Evolutionary conservation across 2,329 filamentous ascomycete species (phyloP), one percentile per base, ranked within the genome.

Genomic region (Cladophialophora exuberans): DNA sequence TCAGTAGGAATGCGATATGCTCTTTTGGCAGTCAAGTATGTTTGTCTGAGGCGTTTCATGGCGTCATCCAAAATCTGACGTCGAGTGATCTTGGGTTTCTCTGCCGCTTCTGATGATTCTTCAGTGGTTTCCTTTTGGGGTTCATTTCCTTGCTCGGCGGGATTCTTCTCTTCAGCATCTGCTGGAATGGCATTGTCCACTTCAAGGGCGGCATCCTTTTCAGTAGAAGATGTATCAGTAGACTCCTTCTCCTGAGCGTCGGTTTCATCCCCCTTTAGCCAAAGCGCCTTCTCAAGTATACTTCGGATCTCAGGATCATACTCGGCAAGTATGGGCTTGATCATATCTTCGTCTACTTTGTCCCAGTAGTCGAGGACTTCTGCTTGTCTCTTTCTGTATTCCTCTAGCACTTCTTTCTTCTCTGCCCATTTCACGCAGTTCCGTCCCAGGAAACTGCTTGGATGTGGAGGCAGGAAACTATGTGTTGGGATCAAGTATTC

Each of bases 401-500:
- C 83, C 28, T 91, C 87, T 36, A 88, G 75, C 42, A 89, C 84
- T 1, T 84, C 85, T 47, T 87, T 83, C 69, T 90, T 84, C 69
- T 88, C 85, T 0, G 90, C 89, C 49, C 85, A 77, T 65, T 93
- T 84, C n/a, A 84, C 81, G n/a, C 96, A 76, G 68, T 90, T 89
- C 73, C 87, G 89, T 6, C 89, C 92, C 30, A 99, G 73, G 69
- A 83, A 96, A 58, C 89, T 95, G 60, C 87, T 86, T 0, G 92
- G 92, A 69, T 97, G 92, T 0, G 94, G 94, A 17, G 94, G 94
- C 26, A 99, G 76, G 64, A 99, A 89, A 53, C 89, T 90, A 73
- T 97, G 91, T 36, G 89, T 94, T 2, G 94, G 94, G 71, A 99
- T 89, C 48, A 99, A 79, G 69, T 99, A 99, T 75, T 99, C 94